Evolutionary conservation across 192 early-diverging fungal genomes (phyloP), one percentile per base, ranked within the genome.

Genomic region (Coemansia guatemalensis): DNA sequence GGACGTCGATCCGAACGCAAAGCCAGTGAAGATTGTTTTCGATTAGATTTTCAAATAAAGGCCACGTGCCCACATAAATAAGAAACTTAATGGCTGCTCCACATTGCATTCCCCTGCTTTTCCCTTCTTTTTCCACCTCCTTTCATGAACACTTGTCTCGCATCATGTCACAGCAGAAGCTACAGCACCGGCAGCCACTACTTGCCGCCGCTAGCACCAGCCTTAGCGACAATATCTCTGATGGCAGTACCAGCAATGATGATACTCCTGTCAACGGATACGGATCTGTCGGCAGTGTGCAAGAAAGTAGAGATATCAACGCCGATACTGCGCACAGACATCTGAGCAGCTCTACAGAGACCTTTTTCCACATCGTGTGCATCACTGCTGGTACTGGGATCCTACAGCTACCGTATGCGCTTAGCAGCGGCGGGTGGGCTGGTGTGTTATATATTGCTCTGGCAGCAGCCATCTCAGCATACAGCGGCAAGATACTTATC

Each of bases 21-120:
- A 96, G 82, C 85, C 92, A 0, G 94, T 89, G 57, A 96, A 96
- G 85, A 95, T 99, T 68, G 85, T 84, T 18, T 99, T 99, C 74
- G 89, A 85, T 49, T 80, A 67, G 58, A 54, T 12, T 22, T 30
- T 58, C 54, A 33, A 27, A 20, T n/a, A n/a, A 56, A 20, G 24
- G 14, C 39, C 39, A 44, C 24, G 41, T 48, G 41, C 57, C 24
- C 23, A 21, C 22, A 35, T 21, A 33, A 30, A 32, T 32, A 52
- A 53, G 14, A 35, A 44, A 21, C 1, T 25, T 4, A 44, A 41
- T 59, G 35, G n/a, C 20, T 59, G 30, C 32, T 59, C 23, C 12
- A 58, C 23, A 27, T 17, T 48, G 26, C 18, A 48, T 14, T 20
- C 22, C 47, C 1, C n/a, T n/a, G n/a, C n/a, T 33, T 30, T 48